Evolutionary conservation across 116 monocot species (phyloP).

Genomic region (Posidonia oceanica): DNA sequence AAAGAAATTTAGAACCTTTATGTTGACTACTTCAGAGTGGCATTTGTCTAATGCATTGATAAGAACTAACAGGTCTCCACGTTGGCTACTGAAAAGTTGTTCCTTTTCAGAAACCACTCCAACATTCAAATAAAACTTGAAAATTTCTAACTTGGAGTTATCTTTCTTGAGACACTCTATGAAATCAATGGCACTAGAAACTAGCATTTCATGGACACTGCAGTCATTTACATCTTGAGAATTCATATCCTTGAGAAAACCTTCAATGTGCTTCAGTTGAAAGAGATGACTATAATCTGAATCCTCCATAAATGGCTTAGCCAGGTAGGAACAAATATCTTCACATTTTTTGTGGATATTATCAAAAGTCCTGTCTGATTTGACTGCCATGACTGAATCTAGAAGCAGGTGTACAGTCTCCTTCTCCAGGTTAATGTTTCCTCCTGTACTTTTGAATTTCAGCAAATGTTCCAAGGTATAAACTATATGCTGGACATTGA

Average conservation of each 20-base stretch:
- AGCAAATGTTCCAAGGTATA: slow-evolving; percentile 47
- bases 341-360: slow-evolving; percentile 57
- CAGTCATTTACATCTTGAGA: slow-evolving; percentile 22
- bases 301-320: slow-evolving; percentile 19
- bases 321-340: slow-evolving; percentile 35
- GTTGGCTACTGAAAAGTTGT: slow-evolving; percentile 29
- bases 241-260: slow-evolving; percentile 37
- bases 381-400: slow-evolving; percentile 38
- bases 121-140: slow-evolving; percentile 44
- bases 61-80: slow-evolving; percentile 49
- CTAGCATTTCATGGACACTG: slow-evolving; percentile 48
- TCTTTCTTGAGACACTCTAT: slow-evolving; percentile 46
- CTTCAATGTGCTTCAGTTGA: slow-evolving; percentile 65
- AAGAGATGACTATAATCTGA: slow-evolving; percentile 38
- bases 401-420: slow-evolving; percentile 31
- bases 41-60: slow-evolving; percentile 68
- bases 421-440: slow-evolving; percentile 18
- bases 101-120: slow-evolving; percentile 16
- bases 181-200: slow-evolving; percentile 34
- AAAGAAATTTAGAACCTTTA: slow-evolving; percentile 73
- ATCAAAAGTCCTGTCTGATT: slow-evolving; percentile 52
- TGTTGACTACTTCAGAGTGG: slow-evolving; percentile 53
- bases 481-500: slow-evolving; percentile 48
- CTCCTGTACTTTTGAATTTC: slow-evolving; percentile 28
- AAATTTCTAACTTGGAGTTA: slow-evolving; percentile 31